Base-by-base conservation (phyloP, 345 rosid species). In the Erodium maritimum region DNA sequence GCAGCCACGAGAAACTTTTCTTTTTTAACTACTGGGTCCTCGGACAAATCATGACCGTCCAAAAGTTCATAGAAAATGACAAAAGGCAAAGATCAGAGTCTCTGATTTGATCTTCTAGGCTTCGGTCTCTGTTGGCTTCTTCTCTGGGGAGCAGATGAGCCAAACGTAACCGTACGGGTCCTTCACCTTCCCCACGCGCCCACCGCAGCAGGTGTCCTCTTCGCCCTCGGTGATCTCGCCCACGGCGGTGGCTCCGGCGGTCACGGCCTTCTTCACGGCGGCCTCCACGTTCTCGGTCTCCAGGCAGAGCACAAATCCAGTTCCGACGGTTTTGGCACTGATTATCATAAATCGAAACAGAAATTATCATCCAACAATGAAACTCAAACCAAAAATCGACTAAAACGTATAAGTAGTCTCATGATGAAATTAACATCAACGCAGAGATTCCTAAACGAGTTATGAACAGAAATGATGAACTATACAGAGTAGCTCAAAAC, bases 91-190 rank as follows among this genome's bases (percentile, higher is more conserved):
- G n/a, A n/a, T n/a, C n/a, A n/a, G n/a, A n/a, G n/a, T n/a, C n/a
- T n/a, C n/a, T 29, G 37, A 11, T 5, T 3, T 25, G 33, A 25
- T 65, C 55, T 34, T 48, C 60, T 69, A 82, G n/a, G 79, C 88
- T 59, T 78, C 85, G 74, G 66, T 79, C 50, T 66, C 72, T 2
- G 42, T 65, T 7, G 51, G 42, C 69, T 69, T 67, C 70, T 70
- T 71, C 46, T 66, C 69, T 2, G 91, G 75, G 34, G 87, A 59
- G 65, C 74, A 69, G 55, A 93, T 65, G 63, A 68, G 52, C 99
- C 99, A 93, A 5, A 76, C 75, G 63, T 72, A 75, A 2, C 99
- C 97, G 42, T 80, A 87, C 0, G 97, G 95, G 54, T 93, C 99
- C 75, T 79, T 83, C 5, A 89, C 75, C 73, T 79, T 83, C 0